Percentiles rank a stretch among this genome's conserved stretches.
phyloP scores from a whole-genome alignment of 2,329 filamentous ascomycete genomes.

The Paraphoma sp. region DNA sequence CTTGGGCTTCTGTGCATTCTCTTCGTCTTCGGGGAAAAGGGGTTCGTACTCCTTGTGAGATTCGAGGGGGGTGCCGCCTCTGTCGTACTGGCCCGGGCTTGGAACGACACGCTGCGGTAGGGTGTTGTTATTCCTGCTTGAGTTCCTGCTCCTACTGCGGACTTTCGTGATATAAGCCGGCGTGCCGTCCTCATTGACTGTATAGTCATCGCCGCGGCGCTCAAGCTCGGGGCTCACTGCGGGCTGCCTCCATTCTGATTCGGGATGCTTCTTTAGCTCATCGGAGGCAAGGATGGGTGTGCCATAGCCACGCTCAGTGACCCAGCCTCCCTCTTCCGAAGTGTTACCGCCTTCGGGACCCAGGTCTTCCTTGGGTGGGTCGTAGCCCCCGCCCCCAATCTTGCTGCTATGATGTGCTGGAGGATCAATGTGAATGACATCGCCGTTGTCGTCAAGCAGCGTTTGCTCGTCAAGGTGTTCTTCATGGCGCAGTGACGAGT shows the following conservation, averaged over 20 bases:
- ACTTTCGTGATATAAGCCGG: constrained; percentile 57
- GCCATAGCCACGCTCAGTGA: constrained; percentile 68
- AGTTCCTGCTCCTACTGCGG: constrained; percentile 58
- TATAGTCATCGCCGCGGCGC: constrained; percentile 63
- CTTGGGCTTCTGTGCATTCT: constrained; percentile 61
- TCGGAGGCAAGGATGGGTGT: constrained; percentile 89
- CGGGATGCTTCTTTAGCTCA: constrained; percentile 78
- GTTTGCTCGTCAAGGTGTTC: constrained; percentile 50
- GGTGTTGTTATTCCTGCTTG: constrained; percentile 64
- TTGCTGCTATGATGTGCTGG: constrained; percentile 57
- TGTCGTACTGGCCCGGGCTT: constrained; percentile 55
- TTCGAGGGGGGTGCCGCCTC: constrained; percentile 73
- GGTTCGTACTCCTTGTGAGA: constrained; percentile 95
- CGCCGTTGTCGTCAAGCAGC: constrained; percentile 59
- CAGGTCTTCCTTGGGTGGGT: constrained; percentile 60
- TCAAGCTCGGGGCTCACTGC: constrained; percentile 76
- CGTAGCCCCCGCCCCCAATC: constrained; percentile 57
- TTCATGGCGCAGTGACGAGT: constrained; percentile 61
- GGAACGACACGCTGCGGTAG: constrained; percentile 46
- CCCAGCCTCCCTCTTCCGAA: constrained; percentile 56
- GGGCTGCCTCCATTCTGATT: constrained; percentile 73
- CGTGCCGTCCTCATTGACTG: constrained; percentile 50
- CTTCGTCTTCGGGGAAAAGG: constrained; percentile 79
- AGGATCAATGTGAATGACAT: constrained; percentile 80
- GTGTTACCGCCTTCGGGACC: constrained; percentile 55